Percentiles rank a stretch among this genome's conserved stretches.
Evolutionary conservation across 2,329 filamentous ascomycete genomes (phyloP).

Genomic region (Diaporthe ampelina): DNA sequence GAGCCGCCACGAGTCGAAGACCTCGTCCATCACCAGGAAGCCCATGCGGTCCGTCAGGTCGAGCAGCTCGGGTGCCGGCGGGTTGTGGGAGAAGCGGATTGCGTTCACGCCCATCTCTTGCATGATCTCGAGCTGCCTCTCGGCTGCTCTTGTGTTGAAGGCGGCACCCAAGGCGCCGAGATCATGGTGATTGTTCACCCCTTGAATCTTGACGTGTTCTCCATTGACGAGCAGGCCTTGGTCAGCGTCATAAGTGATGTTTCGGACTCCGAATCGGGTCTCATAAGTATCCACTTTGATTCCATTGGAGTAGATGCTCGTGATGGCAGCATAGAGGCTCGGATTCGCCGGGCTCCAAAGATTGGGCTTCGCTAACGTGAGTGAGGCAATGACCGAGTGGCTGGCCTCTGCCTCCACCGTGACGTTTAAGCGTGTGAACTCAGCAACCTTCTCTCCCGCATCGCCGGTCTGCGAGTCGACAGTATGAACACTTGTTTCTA

Average conservation of each 20-base stretch:
- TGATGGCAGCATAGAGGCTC: conserved; percentile 63
- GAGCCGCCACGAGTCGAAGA: conserved; percentile 66
- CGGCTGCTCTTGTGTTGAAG: conserved; percentile 62
- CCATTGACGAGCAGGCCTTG: conserved; percentile 63
- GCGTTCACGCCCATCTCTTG: conserved; percentile 64
- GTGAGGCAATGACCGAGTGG: conserved; percentile 52
- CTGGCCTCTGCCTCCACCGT: conserved; percentile 51
- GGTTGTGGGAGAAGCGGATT: conserved; percentile 66
- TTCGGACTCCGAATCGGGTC: conserved; percentile 65
- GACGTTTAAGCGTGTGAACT: conserved; percentile 50
- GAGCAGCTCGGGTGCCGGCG: conserved; percentile 64
- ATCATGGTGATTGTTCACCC: conserved; percentile 66
- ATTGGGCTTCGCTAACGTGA: conserved; percentile 53
- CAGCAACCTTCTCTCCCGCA: conserved; percentile 49
- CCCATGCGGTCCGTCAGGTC: conserved; percentile 64
- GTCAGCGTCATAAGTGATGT: conserved; percentile 55
- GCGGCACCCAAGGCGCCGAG: conserved; percentile 62
- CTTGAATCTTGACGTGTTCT: conserved; percentile 58
- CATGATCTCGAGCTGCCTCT: conserved; percentile 64
- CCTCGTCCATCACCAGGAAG: conserved; percentile 66
- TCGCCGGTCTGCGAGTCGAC: conserved; percentile 52
- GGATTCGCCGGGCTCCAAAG: conserved; percentile 66
- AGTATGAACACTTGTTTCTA: conserved; percentile 57
- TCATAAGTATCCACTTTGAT: conserved; percentile 59
- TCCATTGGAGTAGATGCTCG: conserved; percentile 50